Conservation (phyloP, 352 stramenopile genomes). For the Phytophthora lateralis region DNA sequence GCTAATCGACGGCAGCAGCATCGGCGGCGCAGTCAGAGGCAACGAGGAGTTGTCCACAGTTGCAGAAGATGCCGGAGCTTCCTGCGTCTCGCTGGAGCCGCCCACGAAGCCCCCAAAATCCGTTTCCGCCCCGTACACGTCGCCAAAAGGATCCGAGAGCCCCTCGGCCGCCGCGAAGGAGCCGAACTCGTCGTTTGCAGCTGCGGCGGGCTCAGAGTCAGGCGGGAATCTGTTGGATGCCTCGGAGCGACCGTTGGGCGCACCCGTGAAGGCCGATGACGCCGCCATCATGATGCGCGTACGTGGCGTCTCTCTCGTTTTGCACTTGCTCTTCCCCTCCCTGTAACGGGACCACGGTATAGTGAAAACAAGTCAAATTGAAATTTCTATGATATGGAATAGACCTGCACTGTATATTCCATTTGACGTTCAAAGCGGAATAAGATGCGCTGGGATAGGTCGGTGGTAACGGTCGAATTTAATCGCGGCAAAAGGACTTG, state of each 20-base stretch:
- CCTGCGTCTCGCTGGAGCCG: neutral
- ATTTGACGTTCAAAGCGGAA: neutral
- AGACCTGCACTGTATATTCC: neutral
- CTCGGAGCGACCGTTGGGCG: neutral
- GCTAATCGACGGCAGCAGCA: slow-evolving; percentile 33
- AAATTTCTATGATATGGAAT: neutral
- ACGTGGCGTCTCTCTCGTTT: slow-evolving; percentile 20
- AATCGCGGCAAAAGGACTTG: neutral
- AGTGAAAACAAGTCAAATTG: slow-evolving; percentile 8
- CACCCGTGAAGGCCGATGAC: slow-evolving; percentile 15
- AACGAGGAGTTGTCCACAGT: slow-evolving; percentile 25
- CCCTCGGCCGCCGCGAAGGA: slow-evolving; percentile 46
- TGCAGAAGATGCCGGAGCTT: neutral
- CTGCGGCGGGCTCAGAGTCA: slow-evolving; percentile 4
- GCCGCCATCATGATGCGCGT: slow-evolving; percentile 33
- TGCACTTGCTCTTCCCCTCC: slow-evolving; percentile 9
- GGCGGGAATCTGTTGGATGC: slow-evolving; percentile 2
- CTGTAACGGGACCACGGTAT: slow-evolving; percentile 1
- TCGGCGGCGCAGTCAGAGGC: slow-evolving; percentile 28
- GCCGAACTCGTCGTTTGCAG: slow-evolving; percentile 41
- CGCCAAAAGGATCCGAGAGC: slow-evolving; percentile 43
- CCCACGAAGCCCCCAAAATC: slow-evolving; percentile 28
- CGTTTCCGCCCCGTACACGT: slow-evolving; percentile 38
- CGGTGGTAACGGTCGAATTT: too few species aligned
- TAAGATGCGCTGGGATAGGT: slow-evolving; percentile 2